phyloP scores from a whole-genome alignment of 2,329 filamentous ascomycete genomes.

The Reticulascus tulasneorum region DNA sequence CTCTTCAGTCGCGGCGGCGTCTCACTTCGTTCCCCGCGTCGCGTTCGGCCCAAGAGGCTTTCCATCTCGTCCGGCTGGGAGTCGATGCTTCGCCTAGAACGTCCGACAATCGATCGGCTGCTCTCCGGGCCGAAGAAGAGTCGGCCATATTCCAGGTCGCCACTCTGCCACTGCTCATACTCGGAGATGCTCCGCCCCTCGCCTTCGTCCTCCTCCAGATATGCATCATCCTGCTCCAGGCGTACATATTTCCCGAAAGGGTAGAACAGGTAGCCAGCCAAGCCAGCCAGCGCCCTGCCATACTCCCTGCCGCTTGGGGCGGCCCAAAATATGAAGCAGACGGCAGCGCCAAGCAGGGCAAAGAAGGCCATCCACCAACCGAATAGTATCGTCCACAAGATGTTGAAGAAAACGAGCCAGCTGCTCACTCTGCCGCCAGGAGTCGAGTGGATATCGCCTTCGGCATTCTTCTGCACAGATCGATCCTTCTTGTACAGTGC shows the following conservation, averaged over 20 bases:
- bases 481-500: slow-evolving; percentile 96
- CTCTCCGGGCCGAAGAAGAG: slow-evolving; percentile 84
- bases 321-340: slow-evolving; percentile 77
- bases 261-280: slow-evolving; percentile 86
- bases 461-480: slow-evolving; percentile 92
- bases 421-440: slow-evolving; percentile 81
- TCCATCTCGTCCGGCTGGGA: slow-evolving; percentile 82
- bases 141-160: slow-evolving; percentile 90
- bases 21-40: slow-evolving; percentile 45
- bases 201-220: slow-evolving; percentile 89
- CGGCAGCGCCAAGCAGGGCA: slow-evolving; percentile 66
- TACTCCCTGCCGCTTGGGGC: slow-evolving; percentile 80
- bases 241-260: slow-evolving; percentile 96
- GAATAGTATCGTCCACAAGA: slow-evolving; percentile 85
- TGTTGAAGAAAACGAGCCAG: slow-evolving; percentile 84
- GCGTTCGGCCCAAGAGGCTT: slow-evolving; percentile 68
- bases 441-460: slow-evolving; percentile 93
- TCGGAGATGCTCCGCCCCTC: slow-evolving; percentile 97
- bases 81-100: slow-evolving; percentile 83
- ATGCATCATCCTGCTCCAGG: slow-evolving; percentile 88
- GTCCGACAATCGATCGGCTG: slow-evolving; percentile 76
- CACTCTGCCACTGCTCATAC: slow-evolving; percentile 98
- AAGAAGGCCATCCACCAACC: slow-evolving; percentile 92
- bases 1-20: slow-evolving; percentile 58
- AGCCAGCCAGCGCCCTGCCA: slow-evolving; percentile 76